phyloP scores from a whole-genome alignment of 352 stramenopile species.

The Phytophthora pini region DNA sequence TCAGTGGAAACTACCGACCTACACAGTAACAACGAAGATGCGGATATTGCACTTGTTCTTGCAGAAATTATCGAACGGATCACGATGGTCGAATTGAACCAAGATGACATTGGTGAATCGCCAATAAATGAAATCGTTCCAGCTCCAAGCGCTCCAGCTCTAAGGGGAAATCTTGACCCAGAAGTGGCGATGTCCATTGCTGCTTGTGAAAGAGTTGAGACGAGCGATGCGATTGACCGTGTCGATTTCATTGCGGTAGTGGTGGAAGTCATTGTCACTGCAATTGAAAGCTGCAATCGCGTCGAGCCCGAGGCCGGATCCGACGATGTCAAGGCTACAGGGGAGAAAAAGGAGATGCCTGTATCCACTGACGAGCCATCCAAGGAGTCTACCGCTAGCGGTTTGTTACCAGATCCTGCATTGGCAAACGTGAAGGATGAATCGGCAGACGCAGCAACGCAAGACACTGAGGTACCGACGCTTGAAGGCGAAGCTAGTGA shows the following conservation, averaged over 20 bases:
- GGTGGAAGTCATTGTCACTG: constrained; percentile 7
- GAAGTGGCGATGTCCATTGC: no score
- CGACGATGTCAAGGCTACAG: not conserved
- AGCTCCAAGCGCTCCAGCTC: no score
- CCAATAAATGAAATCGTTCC: no score
- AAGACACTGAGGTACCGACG: not conserved
- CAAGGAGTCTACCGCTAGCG: not conserved
- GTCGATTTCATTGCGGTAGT: not conserved
- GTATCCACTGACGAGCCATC: not conserved
- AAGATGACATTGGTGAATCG: no score
- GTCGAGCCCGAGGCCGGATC: not conserved
- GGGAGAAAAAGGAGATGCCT: not conserved
- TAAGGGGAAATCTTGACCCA: no score
- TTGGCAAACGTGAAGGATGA: not conserved
- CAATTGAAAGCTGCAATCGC: constrained; percentile 13
- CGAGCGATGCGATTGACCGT: no score
- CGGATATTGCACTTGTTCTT: not conserved
- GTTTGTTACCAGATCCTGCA: not conserved
- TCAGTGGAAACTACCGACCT: not conserved
- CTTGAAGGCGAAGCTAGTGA: constrained; percentile 9
- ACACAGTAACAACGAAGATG: not conserved
- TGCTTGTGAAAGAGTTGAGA: no score
- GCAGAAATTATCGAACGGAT: not conserved
- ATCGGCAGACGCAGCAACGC: not conserved
- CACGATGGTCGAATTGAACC: no score